Base-by-base conservation (phyloP, 2,329 filamentous ascomycete species). In the Triangularia setosa region DNA sequence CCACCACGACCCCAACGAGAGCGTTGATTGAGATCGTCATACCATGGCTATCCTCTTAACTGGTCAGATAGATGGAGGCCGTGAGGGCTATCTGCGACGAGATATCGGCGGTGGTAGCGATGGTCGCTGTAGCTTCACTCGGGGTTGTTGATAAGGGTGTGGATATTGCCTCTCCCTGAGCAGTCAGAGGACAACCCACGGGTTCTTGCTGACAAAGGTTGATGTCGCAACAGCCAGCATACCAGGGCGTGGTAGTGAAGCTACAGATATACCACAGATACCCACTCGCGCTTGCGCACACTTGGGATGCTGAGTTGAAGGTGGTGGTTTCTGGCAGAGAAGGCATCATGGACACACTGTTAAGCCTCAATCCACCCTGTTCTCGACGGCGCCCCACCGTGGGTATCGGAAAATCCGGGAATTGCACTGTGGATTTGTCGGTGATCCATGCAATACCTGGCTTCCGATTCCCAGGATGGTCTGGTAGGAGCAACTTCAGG, bases 201-300 rank as follows among this genome's bases (percentile, higher is more conserved):
- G 60, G 55, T 5, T 62, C 54, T 57, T 72, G 59, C 3, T 66
- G 62, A 69, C 83, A 85, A 16, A 81, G 77, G 65, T 82, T 71
- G 14, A 75, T 70, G 14, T 73, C 70, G 70, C 82, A 85, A 68
- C 83, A 85, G 18, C 80, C 82, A 2, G 59, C 63, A 67, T 79
- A 82, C 30, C 18, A 53, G 4, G 53, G 52, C 5, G 24, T 44
- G 35, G 33, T 54, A 28, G 33, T 53, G 60, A 28, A 65, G 52
- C 28, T 61, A 30, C 66, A 67, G 11, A 27, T 59, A 55, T 62
- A 66, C 65, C 67, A 69, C 40, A 33, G 40, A 54, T 66, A 70
- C 18, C 63, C 63, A 58, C 53, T 63, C 25, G 44, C 33, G 12
- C 28, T 58, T 5, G 64, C 61, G 62, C 67, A 67, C 21, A 33